Conservation (phyloP, 1,139 yeast genomes). For the Yamadazyma spencermartinsiae region DNA sequence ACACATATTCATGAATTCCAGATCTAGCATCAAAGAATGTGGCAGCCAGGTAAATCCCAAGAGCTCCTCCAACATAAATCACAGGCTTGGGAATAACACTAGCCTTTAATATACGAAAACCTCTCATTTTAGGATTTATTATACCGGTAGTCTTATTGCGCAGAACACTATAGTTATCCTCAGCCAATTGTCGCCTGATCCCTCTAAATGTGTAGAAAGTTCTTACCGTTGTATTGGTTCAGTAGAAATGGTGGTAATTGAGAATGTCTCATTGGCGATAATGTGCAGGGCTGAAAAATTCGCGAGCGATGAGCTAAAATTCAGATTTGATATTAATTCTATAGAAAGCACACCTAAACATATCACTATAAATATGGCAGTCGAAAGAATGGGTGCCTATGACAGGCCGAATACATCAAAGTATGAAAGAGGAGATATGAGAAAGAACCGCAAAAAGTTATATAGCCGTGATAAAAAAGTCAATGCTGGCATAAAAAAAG, state of each 20-base stretch:
- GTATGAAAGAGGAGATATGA: slow-evolving; percentile 18
- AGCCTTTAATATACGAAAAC: background rate
- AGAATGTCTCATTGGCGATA: too few relatives aligned
- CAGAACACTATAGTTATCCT: too few relatives aligned
- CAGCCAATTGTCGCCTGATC: too few relatives aligned
- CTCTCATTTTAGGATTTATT: too few relatives aligned
- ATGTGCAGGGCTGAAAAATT: too few relatives aligned
- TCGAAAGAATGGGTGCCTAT: slow-evolving; percentile 22
- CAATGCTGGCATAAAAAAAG: slow-evolving; percentile 61
- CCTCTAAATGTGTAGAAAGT: too few relatives aligned
- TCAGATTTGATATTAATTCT: background rate
- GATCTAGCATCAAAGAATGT: slow-evolving; percentile 73
- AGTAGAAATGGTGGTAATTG: too few relatives aligned
- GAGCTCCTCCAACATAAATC: slow-evolving; percentile 23
- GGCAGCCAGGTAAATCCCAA: slow-evolving; percentile 29
- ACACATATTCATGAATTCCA: slow-evolving; percentile 74
- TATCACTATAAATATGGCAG: slow-evolving; percentile 8
- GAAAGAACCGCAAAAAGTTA: slow-evolving; percentile 20
- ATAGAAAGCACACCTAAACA: background rate
- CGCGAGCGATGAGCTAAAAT: slow-evolving; percentile 1
- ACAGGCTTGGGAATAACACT: slow-evolving; percentile 33
- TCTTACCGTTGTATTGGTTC: too few relatives aligned
- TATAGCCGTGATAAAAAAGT: slow-evolving; percentile 59
- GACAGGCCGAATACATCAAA: slow-evolving; percentile 22
- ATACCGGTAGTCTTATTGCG: too few relatives aligned